Conservation (phyloP, 2,329 filamentous ascomycete species). For the Hypoxylon sp. region DNA sequence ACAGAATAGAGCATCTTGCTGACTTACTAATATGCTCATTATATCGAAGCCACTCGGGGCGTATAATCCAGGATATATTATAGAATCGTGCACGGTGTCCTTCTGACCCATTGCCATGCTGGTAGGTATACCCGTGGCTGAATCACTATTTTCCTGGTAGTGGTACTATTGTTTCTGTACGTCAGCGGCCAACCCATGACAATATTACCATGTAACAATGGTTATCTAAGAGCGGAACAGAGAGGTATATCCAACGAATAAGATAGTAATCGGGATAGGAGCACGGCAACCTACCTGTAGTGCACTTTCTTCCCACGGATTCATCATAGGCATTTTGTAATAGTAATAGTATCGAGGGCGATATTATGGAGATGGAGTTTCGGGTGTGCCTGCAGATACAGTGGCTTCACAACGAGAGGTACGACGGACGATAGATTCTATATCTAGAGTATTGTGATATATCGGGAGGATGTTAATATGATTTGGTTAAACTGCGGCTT, state of each 20-base stretch:
- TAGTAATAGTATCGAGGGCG: neutral
- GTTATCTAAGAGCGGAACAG: too few species aligned
- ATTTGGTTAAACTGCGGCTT: neutral
- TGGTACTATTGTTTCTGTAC: conserved; percentile 36
- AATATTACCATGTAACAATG: conserved; percentile 7
- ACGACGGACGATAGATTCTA: conserved; percentile 1
- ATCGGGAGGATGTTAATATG: neutral
- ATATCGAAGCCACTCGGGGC: conserved; percentile 64
- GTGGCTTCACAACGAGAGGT: conserved; percentile 1
- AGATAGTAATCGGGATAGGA: neutral
- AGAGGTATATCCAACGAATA: neutral
- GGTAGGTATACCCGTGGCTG: conserved; percentile 9
- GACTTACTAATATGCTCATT: conserved; percentile 62
- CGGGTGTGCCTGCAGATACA: too few species aligned
- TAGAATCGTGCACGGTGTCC: conserved; percentile 49
- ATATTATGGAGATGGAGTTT: too few species aligned
- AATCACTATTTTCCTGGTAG: conserved; percentile 37
- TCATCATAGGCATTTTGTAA: conserved; percentile 40
- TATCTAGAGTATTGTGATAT: neutral
- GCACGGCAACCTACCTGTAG: conserved; percentile 43
- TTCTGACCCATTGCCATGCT: conserved; percentile 28
- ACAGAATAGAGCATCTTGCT: neutral
- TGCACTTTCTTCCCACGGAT: conserved; percentile 45
- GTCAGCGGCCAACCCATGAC: conserved; percentile 17
- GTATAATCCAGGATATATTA: conserved; percentile 66